Conservation (phyloP, 495 filamentous ascomycete species). For the Choiromyces venosus region DNA sequence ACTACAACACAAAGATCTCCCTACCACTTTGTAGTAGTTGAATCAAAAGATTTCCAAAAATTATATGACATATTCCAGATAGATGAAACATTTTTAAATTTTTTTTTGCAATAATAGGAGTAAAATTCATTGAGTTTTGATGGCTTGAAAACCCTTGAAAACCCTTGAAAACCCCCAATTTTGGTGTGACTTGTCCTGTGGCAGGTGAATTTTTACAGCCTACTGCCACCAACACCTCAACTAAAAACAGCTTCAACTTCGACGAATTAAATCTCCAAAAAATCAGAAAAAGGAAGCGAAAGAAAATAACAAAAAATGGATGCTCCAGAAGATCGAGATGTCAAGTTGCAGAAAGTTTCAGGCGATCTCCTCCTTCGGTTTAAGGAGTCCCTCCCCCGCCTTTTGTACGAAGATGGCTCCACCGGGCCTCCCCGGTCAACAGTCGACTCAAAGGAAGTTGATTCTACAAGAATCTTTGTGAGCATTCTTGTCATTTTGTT, state of each 20-base stretch:
- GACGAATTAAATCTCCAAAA: not conserved
- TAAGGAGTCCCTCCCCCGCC: slow-evolving; percentile 48
- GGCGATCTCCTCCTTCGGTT: slow-evolving; percentile 63
- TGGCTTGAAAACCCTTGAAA: too few relatives aligned
- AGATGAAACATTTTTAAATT: too few relatives aligned
- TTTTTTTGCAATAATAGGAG: too few relatives aligned
- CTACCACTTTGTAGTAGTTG: too few relatives aligned
- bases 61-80: too few relatives aligned
- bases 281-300: not conserved
- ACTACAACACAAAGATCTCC: too few relatives aligned
- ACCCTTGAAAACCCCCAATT: too few relatives aligned
- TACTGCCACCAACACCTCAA: not conserved
- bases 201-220: too few relatives aligned
- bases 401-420: slow-evolving; percentile 18
- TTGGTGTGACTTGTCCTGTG: too few relatives aligned
- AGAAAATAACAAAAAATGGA: slow-evolving; percentile 20
- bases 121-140: too few relatives aligned
- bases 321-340: slow-evolving; percentile 56
- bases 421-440: slow-evolving; percentile 1
- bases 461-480: slow-evolving; percentile 41
- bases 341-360: slow-evolving; percentile 67
- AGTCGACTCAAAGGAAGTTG: slow-evolving; percentile 11
- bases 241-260: not conserved
- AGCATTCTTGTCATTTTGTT: slow-evolving; percentile 9
- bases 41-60: too few relatives aligned